Evolutionary conservation across 1,139 yeast species (phyloP).

Genomic region (Sugiyamaella paludigena): DNA sequence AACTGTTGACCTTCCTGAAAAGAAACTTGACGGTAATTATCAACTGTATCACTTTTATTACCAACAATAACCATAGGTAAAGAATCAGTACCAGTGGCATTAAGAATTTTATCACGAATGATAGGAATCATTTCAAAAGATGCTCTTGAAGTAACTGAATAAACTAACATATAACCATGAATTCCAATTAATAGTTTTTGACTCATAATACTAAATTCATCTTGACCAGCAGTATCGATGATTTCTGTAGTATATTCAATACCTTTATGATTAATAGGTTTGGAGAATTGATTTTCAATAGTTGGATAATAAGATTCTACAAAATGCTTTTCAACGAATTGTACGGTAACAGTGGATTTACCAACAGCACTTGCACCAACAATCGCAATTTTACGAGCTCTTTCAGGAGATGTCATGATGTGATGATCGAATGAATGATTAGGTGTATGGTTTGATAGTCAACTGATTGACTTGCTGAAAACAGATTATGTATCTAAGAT

Average conservation of each 20-base stretch:
- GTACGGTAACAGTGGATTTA: conserved; percentile 80
- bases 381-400: conserved; percentile 78
- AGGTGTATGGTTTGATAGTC: neutral
- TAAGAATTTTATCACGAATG: conserved; percentile 80
- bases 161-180: conserved; percentile 81
- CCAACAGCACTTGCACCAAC: conserved; percentile 92
- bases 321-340: conserved; percentile 84
- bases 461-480: too few species aligned
- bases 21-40: conserved; percentile 61
- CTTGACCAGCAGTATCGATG: conserved; percentile 90
- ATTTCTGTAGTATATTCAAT: conserved; percentile 82
- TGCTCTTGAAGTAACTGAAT: conserved; percentile 74
- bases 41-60: conserved; percentile 71
- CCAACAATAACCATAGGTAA: conserved; percentile 84
- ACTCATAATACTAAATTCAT: conserved; percentile 80
- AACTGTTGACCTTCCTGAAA: conserved; percentile 60
- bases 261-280: conserved; percentile 65
- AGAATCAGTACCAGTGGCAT: conserved; percentile 66
- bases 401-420: conserved; percentile 25
- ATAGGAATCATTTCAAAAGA: conserved; percentile 77
- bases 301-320: conserved; percentile 92
- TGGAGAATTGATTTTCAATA: conserved; percentile 83
- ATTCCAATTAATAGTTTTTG: conserved; percentile 81
- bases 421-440: neutral
- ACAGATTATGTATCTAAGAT: too few species aligned